Percentiles rank a stretch among this genome's conserved stretches.
Evolutionary conservation across 1,139 yeast genomes (phyloP).

Genomic region (Debaryomyces nepalensis): DNA sequence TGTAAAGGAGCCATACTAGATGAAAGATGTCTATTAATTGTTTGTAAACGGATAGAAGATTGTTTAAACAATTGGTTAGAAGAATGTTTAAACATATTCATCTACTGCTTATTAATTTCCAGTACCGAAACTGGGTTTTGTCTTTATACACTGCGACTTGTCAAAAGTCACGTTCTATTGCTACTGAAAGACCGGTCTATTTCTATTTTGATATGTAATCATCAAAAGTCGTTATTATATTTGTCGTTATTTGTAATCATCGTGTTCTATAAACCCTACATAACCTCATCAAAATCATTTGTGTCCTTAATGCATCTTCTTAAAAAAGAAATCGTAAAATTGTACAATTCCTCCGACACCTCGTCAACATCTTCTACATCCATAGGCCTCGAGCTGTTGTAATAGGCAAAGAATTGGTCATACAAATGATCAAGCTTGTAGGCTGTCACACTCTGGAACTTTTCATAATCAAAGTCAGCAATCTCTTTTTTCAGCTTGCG

Average conservation of each 20-base stretch:
- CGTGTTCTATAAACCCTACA: background rate
- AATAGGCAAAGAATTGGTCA: conserved; percentile 19
- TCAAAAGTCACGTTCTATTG: conserved; percentile 12
- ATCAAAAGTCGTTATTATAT: too few species aligned
- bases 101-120: background rate
- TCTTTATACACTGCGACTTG: conserved; percentile 7
- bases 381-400: conserved; percentile 17
- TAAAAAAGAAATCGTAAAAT: conserved; percentile 35
- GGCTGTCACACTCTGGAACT: conserved; percentile 30
- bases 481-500: conserved; percentile 14
- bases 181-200: background rate
- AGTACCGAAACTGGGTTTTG: conserved; percentile 4
- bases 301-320: conserved; percentile 33
- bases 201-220: background rate
- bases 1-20: conserved; percentile 56
- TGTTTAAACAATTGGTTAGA: conserved; percentile 18
- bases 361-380: conserved; percentile 22
- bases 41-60: conserved; percentile 23
- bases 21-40: conserved; percentile 33
- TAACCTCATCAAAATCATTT: conserved; percentile 16
- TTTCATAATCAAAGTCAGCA: conserved; percentile 33
- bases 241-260: background rate
- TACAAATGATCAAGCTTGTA: conserved; percentile 32
- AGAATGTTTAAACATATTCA: conserved; percentile 16
- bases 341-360: conserved; percentile 32